A percentile compares a stretch with the other conserved stretches of the same genome.
phyloP scores from a whole-genome alignment of 352 stramenopile genomes.

The Globisporangium spinosum region DNA sequence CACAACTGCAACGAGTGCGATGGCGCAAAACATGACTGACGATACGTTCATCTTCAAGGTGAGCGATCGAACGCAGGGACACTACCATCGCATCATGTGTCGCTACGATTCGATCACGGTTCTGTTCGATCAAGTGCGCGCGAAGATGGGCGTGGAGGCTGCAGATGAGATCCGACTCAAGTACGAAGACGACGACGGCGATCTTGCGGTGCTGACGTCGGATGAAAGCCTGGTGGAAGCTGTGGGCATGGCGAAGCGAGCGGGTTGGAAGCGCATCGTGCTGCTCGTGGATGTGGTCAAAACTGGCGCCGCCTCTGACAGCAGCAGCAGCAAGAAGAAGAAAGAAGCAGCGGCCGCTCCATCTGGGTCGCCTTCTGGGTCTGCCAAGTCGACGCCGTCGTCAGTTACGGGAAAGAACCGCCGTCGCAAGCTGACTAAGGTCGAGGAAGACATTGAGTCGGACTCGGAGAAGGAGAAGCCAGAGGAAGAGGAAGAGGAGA shows the following conservation, averaged over 20 bases:
- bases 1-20: conserved; percentile 66
- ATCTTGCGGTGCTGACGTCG: conserved; percentile 78
- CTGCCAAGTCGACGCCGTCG: conserved; percentile 33
- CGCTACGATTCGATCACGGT: conserved; percentile 63
- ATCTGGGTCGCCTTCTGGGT: conserved; percentile 17
- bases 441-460: conserved; percentile 68
- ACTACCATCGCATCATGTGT: conserved; percentile 86
- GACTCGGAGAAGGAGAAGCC: conserved; percentile 27
- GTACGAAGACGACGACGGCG: conserved; percentile 88
- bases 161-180: conserved; percentile 73
- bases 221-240: conserved; percentile 85
- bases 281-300: conserved; percentile 80
- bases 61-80: conserved; percentile 68
- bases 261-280: conserved; percentile 82
- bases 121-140: conserved; percentile 76
- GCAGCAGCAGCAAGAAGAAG: conserved; percentile 11
- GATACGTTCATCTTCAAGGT: conserved; percentile 89
- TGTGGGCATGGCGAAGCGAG: conserved; percentile 82
- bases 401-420: conserved; percentile 25
- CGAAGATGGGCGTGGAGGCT: conserved; percentile 67
- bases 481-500: conserved; percentile 31
- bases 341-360: conserved; percentile 7
- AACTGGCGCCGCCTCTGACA: conserved; percentile 17
- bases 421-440: conserved; percentile 69
- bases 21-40: conserved; percentile 64